Base-by-base conservation (phyloP, 495 filamentous ascomycete species). In the Thozetella sp. region DNA sequence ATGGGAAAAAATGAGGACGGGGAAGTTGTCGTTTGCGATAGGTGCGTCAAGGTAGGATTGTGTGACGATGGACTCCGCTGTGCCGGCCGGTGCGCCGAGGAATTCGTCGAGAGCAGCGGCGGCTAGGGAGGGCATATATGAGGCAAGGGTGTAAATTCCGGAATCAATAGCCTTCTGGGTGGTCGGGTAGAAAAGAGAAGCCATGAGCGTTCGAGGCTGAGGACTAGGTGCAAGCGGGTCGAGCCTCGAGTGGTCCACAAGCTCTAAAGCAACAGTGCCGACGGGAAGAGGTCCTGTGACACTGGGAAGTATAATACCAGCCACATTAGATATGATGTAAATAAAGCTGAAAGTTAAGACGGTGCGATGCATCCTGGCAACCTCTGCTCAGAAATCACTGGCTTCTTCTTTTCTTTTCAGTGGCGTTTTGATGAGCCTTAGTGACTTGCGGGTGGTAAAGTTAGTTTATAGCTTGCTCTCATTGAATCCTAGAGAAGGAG, bases 1-100 rank as follows among this genome's bases (percentile, higher is more conserved):
- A 22, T 74, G 74, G 2, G 67, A 75, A 60, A 83, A 75, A 25
- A 83, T 53, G 10, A 83, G 48, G 0, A 79, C 25, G 25, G 63
- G 63, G 3, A 61, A 19, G n/a, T 48, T n/a, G n/a, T 10, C 3
- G 9, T n/a, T 11, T 3, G n/a, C 12, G n/a, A 48, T 48, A n/a
- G 43, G 43, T 10, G 43, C 43, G 9, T 19, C 10, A n/a, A 48
- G n/a, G 43, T 10, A 19, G n/a, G 43, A 48, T 20, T 20, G 43
- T 20, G 43, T 48, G 3, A 20, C 4, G 4, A 48, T 20, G 6
- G 30, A 37, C 3, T n/a, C 43, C 3, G n/a, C 10, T 11, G n/a
- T 20, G 10, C n/a, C 43, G 6, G 43, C n/a, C 10, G 43, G n/a
- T 11, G 9, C n/a, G 43, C 43, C 43, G n/a, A 48, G 4, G 43